A percentile compares a stretch with the other conserved stretches of the same genome.
Conservation (phyloP, 2,329 filamentous ascomycete genomes). For the Neofusicoccum laricinum region DNA sequence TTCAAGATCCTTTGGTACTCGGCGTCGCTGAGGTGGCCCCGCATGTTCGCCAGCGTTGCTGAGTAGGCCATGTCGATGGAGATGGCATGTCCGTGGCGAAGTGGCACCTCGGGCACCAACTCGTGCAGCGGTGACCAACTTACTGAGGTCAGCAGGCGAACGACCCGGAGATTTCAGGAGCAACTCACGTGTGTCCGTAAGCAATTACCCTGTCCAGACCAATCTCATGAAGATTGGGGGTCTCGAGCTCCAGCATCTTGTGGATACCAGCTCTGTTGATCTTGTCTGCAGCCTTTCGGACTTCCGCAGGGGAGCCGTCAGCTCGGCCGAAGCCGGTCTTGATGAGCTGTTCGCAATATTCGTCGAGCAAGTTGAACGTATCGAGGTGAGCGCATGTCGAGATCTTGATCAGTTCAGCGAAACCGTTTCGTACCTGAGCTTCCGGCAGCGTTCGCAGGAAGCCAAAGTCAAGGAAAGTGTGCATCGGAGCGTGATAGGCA, state of each 20-base stretch:
- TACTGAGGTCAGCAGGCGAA: constrained; percentile 24
- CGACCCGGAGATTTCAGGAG: background rate
- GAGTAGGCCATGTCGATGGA: constrained; percentile 76
- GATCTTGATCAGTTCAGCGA: constrained; percentile 74
- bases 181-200: constrained; percentile 64
- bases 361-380: constrained; percentile 66
- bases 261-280: constrained; percentile 69
- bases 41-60: constrained; percentile 62
- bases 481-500: constrained; percentile 68
- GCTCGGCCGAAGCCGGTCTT: constrained; percentile 61
- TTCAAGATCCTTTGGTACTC: constrained; percentile 63
- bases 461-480: constrained; percentile 71
- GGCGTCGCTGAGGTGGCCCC: constrained; percentile 58
- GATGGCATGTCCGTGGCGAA: constrained; percentile 71
- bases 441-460: constrained; percentile 67
- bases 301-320: constrained; percentile 54
- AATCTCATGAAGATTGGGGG: constrained; percentile 71
- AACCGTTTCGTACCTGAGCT: constrained; percentile 69
- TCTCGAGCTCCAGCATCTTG: constrained; percentile 72
- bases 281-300: constrained; percentile 60
- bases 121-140: constrained; percentile 70
- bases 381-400: constrained; percentile 65
- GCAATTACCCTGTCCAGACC: constrained; percentile 70
- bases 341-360: constrained; percentile 67
- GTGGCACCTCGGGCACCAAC: constrained; percentile 64